Evolutionary conservation across 495 filamentous ascomycete species (phyloP), one percentile per base, ranked within the genome.

Genomic region (Neurospora sp.): DNA sequence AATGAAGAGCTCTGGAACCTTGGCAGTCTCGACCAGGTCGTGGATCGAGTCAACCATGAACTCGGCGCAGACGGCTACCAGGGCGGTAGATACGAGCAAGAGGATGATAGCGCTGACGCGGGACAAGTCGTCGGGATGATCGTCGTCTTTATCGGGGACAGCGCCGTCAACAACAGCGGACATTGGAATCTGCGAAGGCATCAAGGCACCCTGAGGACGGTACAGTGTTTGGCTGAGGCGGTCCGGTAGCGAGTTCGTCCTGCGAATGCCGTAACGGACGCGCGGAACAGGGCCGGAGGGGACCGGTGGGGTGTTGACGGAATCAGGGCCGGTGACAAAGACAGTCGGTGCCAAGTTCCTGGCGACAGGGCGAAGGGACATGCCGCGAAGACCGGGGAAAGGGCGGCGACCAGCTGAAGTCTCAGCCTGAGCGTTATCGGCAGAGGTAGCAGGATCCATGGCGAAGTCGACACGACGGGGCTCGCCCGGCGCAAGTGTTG

Each of bases 11-110:
- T 94, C 88, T 75, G 89, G 91, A 70, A 96, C 82, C 35, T 83
- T 81, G 44, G 84, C 85, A 10, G 84, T 83, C 39, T 77, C 77
- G 23, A 95, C 87, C 79, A 97, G 90, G 37, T 84, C 86, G 69
- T 92, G 87, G 75, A 97, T 97, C 66, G 90, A 89, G 73, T 90
- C 90, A 27, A 96, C 92, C 73, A 97, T 87, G 82, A 95, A 96
- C 76, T 97, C 93, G 73, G 94, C 94, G 80, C 94, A 97, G 18
- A 92, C 82, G 1, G 94, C 93, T 1, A 97, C 93, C 2, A 97
- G 86, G 7, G 81, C 92, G 3, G 94, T 97, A 6, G 92, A 91
- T 38, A 92, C 77, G 11, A 96, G 81, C 5, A 97, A 86, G 77
- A 95, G 86, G 20, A 93, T 81, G 4, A 96, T 81, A 8, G 94